Conservation (phyloP, 1,139 yeast species). For the Hemisphaericaspora xylanilytica region DNA sequence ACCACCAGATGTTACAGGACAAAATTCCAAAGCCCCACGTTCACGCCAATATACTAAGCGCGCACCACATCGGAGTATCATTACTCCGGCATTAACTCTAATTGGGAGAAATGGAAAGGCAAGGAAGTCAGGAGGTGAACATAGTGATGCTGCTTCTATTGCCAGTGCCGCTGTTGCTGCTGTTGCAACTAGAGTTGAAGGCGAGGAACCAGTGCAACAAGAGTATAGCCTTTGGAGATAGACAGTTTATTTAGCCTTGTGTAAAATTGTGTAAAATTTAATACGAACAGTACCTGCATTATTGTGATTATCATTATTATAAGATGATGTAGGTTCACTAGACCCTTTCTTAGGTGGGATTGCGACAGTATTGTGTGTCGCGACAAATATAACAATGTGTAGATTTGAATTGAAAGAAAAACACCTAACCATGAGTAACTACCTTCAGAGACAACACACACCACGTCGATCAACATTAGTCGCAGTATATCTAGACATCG, state of each 20-base stretch:
- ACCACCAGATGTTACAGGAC: conserved; percentile 10
- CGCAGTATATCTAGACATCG: no score
- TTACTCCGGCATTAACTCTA: background rate
- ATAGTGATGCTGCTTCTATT: conserved; percentile 27
- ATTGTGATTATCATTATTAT: no score
- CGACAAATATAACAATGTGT: background rate
- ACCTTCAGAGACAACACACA: no score
- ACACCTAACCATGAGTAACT: no score
- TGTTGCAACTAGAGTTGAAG: conserved; percentile 28
- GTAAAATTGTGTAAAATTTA: background rate
- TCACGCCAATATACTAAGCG: background rate
- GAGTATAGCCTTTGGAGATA: conserved; percentile 38
- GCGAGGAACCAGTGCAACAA: conserved; percentile 30
- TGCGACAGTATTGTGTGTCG: background rate
- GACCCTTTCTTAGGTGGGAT: no score
- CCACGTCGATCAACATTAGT: no score
- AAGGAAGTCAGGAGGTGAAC: background rate
- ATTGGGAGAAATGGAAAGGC: conserved; percentile 1
- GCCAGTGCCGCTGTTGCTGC: conserved; percentile 42
- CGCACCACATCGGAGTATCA: background rate
- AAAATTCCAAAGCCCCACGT: conserved; percentile 3
- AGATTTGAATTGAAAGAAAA: no score
- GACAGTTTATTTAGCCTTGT: conserved; percentile 1
- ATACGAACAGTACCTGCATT: no score
- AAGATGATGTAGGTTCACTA: no score